Evolutionary conservation across 2,329 filamentous ascomycete genomes (phyloP).

Genomic region (Ophiostoma sp.): DNA sequence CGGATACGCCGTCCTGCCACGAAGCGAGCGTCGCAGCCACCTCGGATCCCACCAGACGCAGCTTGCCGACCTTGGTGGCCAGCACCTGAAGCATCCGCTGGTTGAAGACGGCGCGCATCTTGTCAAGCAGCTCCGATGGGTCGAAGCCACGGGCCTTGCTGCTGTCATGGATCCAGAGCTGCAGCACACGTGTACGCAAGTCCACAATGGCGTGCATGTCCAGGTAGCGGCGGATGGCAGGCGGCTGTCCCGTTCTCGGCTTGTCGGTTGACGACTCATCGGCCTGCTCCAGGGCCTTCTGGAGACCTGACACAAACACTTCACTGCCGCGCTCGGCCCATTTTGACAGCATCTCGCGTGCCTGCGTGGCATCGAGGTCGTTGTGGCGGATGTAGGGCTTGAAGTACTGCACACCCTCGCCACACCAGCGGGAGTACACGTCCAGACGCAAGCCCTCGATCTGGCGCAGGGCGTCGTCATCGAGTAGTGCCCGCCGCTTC

Average conservation of each 20-base stretch:
- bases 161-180: constrained; percentile 73
- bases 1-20: constrained; percentile 58
- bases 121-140: constrained; percentile 66
- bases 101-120: constrained; percentile 69
- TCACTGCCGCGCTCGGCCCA: constrained; percentile 66
- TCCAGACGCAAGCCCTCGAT: constrained; percentile 75
- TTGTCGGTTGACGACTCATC: neutral
- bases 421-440: constrained; percentile 75
- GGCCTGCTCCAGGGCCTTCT: constrained; percentile 53
- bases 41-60: constrained; percentile 65
- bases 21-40: constrained; percentile 61
- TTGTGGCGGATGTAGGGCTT: constrained; percentile 85
- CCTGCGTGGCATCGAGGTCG: constrained; percentile 63
- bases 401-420: constrained; percentile 79
- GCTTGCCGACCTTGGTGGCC: constrained; percentile 61
- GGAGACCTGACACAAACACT: constrained; percentile 62
- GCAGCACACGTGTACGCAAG: constrained; percentile 68
- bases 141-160: constrained; percentile 66
- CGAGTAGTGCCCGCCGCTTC: constrained; percentile 69
- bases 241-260: neutral
- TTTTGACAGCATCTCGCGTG: constrained; percentile 58
- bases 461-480: constrained; percentile 65
- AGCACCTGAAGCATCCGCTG: constrained; percentile 64
- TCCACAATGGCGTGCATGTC: constrained; percentile 70
- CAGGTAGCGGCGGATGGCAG: constrained; percentile 36